These are phyloP conservation scores for Xylariomycetidae sp. DNA, from an alignment of 2,329 filamentous ascomycete genomes.

Conservation along the genomic window DNA sequence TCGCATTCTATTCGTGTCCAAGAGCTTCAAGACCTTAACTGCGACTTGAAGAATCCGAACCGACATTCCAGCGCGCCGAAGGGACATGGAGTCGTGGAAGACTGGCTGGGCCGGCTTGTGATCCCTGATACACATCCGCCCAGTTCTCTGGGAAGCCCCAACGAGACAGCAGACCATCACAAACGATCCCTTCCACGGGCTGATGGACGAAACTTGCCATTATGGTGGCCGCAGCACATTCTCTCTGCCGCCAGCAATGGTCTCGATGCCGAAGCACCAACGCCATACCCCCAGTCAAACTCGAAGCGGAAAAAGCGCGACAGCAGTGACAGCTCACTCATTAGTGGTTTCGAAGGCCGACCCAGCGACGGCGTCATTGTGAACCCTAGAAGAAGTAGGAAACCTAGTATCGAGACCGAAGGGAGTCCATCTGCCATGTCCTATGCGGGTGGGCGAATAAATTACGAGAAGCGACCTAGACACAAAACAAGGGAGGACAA, in stretches of 20 bases:
- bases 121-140: too few relatives aligned
- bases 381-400: slow-evolving; percentile 8
- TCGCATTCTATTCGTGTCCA: too few relatives aligned
- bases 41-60: slow-evolving; percentile 16
- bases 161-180: too few relatives aligned
- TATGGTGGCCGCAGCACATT: slow-evolving; percentile 20
- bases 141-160: too few relatives aligned
- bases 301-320: slow-evolving; percentile 13
- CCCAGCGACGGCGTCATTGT: too few relatives aligned
- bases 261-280: slow-evolving; percentile 7
- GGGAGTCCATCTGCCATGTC: slow-evolving; percentile 14
- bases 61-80: slow-evolving; percentile 11
- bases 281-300: slow-evolving; percentile 6
- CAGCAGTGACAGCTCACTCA: slow-evolving; percentile 21
- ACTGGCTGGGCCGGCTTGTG: slow-evolving; percentile 20
- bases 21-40: too few relatives aligned
- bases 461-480: slow-evolving; percentile 45
- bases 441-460: slow-evolving; percentile 3
- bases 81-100: slow-evolving; percentile 19
- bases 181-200: slow-evolving; percentile 1
- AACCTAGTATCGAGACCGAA: slow-evolving; percentile 3
- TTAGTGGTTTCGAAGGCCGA: slow-evolving; percentile 15
- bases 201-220: slow-evolving; percentile 12
- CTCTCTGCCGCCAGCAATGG: slow-evolving; percentile 9
- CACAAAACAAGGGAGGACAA: slow-evolving; percentile 50